phyloP scores from a whole-genome alignment of 2,329 filamentous ascomycete genomes.

The Sphaerulina vaccinii region DNA sequence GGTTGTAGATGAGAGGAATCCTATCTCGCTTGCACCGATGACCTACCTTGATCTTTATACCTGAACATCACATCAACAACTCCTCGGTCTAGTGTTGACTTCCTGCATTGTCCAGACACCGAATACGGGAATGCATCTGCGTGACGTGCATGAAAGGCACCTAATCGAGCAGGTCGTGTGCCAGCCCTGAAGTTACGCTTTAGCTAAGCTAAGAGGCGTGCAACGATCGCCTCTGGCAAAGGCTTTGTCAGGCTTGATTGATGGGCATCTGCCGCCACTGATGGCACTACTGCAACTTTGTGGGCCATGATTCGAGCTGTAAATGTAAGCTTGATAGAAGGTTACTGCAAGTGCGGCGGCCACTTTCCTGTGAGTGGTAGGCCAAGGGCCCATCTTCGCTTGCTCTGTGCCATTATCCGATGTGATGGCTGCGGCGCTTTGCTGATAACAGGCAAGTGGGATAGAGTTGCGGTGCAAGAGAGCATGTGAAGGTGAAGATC shows the following conservation, averaged over 20 bases:
- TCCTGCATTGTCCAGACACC: neutral
- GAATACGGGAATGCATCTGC: neutral
- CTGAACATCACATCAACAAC: neutral
- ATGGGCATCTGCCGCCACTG: neutral
- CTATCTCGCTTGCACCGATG: neutral
- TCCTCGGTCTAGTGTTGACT: slow-evolving; percentile 5
- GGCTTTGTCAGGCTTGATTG: slow-evolving; percentile 13
- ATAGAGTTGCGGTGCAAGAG: neutral
- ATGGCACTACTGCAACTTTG: neutral
- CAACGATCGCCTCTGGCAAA: slow-evolving; percentile 19
- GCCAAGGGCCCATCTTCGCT: slow-evolving; percentile 3
- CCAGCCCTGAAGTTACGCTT: slow-evolving; percentile 8
- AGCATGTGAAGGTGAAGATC: neutral
- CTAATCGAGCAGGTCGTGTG: slow-evolving; percentile 24
- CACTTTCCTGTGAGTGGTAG: neutral
- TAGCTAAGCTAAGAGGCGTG: slow-evolving; percentile 21
- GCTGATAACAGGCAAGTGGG: neutral
- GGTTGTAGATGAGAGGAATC: slow-evolving; percentile 11
- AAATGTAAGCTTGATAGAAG: neutral
- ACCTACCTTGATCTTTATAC: slow-evolving; percentile 2
- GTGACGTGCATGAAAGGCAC: slow-evolving; percentile 3
- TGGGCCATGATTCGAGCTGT: slow-evolving; percentile 1
- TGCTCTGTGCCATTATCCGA: slow-evolving; percentile 3
- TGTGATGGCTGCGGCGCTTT: neutral
- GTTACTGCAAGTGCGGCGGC: slow-evolving; percentile 1